phyloP scores from a whole-genome alignment of 2,329 filamentous ascomycete species.

The Hortaea werneckii region DNA sequence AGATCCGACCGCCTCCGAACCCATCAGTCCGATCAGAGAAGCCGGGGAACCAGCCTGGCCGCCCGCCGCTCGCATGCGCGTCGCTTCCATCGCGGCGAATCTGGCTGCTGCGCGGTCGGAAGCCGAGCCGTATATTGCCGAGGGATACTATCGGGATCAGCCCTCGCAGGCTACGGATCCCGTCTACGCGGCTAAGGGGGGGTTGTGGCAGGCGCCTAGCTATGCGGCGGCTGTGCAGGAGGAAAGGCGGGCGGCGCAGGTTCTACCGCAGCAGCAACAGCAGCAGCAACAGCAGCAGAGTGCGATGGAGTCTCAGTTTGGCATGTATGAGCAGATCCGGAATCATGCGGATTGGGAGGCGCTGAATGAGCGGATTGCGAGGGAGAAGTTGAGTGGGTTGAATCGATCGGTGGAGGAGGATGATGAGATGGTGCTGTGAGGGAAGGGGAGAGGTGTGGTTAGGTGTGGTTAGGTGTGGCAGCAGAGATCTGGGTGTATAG shows the following conservation, averaged over 20 bases:
- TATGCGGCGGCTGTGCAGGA: constrained; percentile 8
- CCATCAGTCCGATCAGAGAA: constrained; percentile 17
- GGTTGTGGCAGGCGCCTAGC: constrained; percentile 29
- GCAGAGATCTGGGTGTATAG: no score
- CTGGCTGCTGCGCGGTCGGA: constrained; percentile 2
- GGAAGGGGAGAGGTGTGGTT: no score
- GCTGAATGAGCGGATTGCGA: constrained; percentile 25
- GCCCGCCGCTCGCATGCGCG: constrained; percentile 20
- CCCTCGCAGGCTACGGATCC: constrained; percentile 53
- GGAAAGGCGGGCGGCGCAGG: no score
- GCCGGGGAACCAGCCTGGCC: constrained; percentile 18
- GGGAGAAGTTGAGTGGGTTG: constrained; percentile 10
- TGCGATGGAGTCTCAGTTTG: constrained; percentile 60
- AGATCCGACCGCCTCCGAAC: constrained; percentile 16
- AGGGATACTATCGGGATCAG: constrained; percentile 62
- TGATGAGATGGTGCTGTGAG: constrained; percentile 24
- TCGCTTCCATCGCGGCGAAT: constrained; percentile 16
- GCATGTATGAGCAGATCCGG: constrained; percentile 46
- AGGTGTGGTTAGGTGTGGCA: no score
- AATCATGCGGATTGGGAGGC: constrained; percentile 43
- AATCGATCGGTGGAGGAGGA: constrained; percentile 8
- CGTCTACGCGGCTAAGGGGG: constrained; percentile 46
- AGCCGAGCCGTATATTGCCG: constrained; percentile 74
- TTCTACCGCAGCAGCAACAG: no score
- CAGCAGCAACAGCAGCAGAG: constrained; percentile 23